A percentile compares a stretch with the other conserved stretches of the same genome.
These are phyloP conservation scores for Rosa chinensis DNA, from an alignment of 306 rosid genomes.

Conservation along the genomic window DNA sequence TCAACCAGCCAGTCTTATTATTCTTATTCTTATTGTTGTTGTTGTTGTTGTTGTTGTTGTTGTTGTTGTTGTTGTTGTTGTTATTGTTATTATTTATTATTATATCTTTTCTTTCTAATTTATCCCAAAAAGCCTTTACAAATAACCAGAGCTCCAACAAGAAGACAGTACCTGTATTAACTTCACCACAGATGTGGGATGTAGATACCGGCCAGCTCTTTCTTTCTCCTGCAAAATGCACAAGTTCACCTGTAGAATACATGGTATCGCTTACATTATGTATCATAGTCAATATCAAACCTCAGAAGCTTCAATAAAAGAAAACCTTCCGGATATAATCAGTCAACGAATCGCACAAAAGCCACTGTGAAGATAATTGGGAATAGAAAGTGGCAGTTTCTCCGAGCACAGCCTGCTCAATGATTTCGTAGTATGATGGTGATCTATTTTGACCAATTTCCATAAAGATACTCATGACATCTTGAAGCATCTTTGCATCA, in stretches of 20 bases:
- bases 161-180: not conserved
- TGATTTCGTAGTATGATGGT: not conserved
- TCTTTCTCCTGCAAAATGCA: constrained; percentile 7
- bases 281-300: not conserved
- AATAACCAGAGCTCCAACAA: not conserved
- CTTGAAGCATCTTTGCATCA: constrained; percentile 3
- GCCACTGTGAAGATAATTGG: not conserved
- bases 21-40: too few species aligned
- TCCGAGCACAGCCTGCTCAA: not conserved
- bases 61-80: not conserved
- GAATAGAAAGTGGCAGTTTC: constrained; percentile 5
- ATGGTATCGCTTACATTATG: not conserved
- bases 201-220: not conserved
- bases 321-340: not conserved
- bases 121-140: not conserved
- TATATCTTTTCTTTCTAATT: not conserved
- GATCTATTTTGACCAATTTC: not conserved
- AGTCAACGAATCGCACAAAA: not conserved
- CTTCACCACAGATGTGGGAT: constrained; percentile 1
- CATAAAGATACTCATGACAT: not conserved
- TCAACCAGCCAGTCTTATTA: not conserved
- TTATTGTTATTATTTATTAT: not conserved
- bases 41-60: too few species aligned
- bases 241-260: constrained; percentile 5
- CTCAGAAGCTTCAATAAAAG: not conserved